Percentiles rank a stretch among this genome's conserved stretches.
phyloP scores from a whole-genome alignment of 257 asterid species.

The Rubia yunnanensis region DNA sequence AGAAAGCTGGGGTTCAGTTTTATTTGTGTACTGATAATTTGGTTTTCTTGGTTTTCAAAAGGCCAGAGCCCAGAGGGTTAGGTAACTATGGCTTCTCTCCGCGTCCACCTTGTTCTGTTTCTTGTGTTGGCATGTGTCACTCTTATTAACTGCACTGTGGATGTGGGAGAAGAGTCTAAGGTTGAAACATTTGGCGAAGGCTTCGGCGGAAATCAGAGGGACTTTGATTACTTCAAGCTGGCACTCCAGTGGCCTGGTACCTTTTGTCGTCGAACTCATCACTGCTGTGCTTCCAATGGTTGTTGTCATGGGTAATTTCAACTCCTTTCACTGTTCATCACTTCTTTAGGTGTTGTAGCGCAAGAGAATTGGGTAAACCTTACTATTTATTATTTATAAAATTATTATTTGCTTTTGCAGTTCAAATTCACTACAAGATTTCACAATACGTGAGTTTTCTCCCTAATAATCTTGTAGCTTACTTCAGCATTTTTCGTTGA shows the following conservation, averaged over 20 bases:
- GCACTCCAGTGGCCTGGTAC: slow-evolving; percentile 88
- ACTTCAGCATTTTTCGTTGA: not conserved
- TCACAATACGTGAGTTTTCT: slow-evolving; percentile 75
- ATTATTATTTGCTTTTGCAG: slow-evolving; percentile 50
- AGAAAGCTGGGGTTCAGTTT: not conserved
- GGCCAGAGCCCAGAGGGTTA: slow-evolving; percentile 7
- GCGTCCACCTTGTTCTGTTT: slow-evolving; percentile 18
- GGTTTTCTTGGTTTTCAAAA: not conserved
- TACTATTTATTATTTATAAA: not conserved
- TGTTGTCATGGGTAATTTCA: slow-evolving; percentile 66
- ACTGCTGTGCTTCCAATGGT: slow-evolving; percentile 63
- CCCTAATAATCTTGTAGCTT: not conserved
- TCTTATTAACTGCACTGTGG: slow-evolving; percentile 28
- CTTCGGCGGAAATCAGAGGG: slow-evolving; percentile 34
- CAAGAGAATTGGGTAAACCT: not conserved
- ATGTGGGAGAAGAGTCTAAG: slow-evolving; percentile 15
- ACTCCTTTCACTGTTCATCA: not conserved
- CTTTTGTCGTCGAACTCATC: slow-evolving; percentile 44
- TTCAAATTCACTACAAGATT: slow-evolving; percentile 44
- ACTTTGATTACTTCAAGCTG: slow-evolving; percentile 69
- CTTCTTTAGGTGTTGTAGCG: not conserved
- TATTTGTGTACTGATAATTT: not conserved
- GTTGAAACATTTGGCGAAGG: slow-evolving; percentile 17
- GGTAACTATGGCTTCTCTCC: slow-evolving; percentile 37
- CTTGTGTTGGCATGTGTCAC: slow-evolving; percentile 26